Percentiles rank a stretch among this genome's conserved stretches.
Evolutionary conservation across 1,139 yeast species (phyloP).

Genomic region (Sugiyamaella xylanicola): DNA sequence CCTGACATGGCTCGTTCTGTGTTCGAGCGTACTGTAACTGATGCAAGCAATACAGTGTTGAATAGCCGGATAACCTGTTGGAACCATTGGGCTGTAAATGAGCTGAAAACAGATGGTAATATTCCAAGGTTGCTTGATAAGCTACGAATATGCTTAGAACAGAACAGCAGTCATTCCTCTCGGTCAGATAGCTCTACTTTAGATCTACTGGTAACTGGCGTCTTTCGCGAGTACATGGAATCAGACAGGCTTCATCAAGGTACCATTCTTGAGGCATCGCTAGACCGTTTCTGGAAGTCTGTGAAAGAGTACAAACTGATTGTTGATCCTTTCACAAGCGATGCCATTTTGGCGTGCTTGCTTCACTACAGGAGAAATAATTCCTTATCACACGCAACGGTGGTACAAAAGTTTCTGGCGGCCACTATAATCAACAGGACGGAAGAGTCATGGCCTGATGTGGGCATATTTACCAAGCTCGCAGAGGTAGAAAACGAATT

Average conservation of each 20-base stretch:
- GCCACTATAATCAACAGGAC: background rate
- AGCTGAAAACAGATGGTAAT: background rate
- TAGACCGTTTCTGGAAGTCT: conserved; percentile 7
- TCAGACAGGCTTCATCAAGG: background rate
- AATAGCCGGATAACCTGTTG: conserved; percentile 3
- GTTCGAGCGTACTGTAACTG: conserved; percentile 9
- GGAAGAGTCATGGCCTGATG: conserved; percentile 5
- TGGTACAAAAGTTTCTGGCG: conserved; percentile 5
- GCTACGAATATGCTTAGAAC: too few species aligned
- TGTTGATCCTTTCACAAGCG: conserved; percentile 10
- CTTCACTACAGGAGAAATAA: conserved; percentile 1
- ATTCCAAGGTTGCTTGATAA: background rate
- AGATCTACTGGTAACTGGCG: background rate
- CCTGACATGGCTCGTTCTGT: conserved; percentile 3
- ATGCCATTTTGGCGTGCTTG: conserved; percentile 4
- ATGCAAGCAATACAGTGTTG: background rate
- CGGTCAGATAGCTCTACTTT: too few species aligned
- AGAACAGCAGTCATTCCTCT: too few species aligned
- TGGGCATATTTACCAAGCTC: background rate
- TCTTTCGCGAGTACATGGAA: background rate
- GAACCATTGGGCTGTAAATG: conserved; percentile 13
- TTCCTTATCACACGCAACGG: background rate
- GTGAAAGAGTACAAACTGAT: background rate
- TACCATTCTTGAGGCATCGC: background rate
- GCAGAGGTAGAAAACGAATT: conserved; percentile 11